Evolutionary conservation across 176 grass and related monocot species (phyloP).

Genomic region (Carex cristatella): DNA sequence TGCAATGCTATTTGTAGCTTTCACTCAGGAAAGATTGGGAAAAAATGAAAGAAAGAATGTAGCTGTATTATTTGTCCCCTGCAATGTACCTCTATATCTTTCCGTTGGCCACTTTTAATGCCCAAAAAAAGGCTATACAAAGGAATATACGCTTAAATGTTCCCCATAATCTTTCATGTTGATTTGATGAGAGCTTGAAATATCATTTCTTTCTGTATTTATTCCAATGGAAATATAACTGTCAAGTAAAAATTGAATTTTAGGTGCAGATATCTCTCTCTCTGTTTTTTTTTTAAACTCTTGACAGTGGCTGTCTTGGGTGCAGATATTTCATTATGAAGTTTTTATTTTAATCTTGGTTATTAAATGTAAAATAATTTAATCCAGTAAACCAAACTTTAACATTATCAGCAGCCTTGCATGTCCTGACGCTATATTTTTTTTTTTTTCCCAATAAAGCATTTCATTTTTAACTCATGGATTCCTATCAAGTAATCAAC

Average conservation of each 20-base stretch:
- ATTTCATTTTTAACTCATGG: no score
- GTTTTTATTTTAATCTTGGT: not conserved
- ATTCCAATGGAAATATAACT: not conserved
- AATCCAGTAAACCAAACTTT: not conserved
- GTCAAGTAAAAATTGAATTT: not conserved
- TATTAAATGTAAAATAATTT: not conserved
- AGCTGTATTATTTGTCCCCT: not conserved
- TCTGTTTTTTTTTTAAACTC: no score
- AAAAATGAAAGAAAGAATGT: not conserved
- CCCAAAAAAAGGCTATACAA: not conserved
- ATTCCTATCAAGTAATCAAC: no score
- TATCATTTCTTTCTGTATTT: not conserved
- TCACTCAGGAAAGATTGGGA: not conserved
- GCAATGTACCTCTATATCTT: not conserved
- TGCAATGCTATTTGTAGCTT: no score
- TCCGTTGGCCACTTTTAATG: not conserved
- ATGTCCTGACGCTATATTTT: no score
- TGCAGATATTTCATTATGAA: not conserved
- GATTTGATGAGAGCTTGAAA: not conserved
- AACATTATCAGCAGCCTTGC: not conserved
- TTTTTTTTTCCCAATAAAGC: no score
- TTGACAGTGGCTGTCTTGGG: not conserved
- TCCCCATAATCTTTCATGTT: not conserved
- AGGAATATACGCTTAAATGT: not conserved
- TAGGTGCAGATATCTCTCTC: not conserved